phyloP scores from a whole-genome alignment of 2,329 filamentous ascomycete species.

The Ophiocordyceps camponoti-leonardi region DNA sequence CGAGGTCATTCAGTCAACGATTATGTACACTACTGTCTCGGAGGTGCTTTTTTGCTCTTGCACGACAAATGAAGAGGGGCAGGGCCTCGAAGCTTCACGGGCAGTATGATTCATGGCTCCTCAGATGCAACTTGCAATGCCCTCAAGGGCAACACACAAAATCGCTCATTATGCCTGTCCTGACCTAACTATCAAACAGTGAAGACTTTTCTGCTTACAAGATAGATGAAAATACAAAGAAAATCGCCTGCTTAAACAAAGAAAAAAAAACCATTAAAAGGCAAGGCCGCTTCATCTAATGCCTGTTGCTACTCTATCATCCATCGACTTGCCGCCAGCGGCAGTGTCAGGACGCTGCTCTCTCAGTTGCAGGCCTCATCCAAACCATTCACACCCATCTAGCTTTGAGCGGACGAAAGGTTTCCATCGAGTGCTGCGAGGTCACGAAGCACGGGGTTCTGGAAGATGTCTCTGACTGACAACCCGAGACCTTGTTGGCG shows the following conservation, averaged over 20 bases:
- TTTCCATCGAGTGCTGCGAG: neutral
- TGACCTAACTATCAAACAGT: neutral
- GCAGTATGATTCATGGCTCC: neutral
- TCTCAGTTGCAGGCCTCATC: too few relatives aligned
- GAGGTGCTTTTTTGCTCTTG: too few relatives aligned
- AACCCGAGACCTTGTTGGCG: slow-evolving; percentile 9
- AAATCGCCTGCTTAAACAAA: neutral
- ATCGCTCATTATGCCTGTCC: neutral
- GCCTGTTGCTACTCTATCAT: too few relatives aligned
- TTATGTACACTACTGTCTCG: too few relatives aligned
- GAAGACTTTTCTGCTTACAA: neutral
- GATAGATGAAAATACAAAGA: neutral
- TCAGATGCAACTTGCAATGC: neutral
- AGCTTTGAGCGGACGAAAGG: neutral
- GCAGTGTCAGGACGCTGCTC: neutral
- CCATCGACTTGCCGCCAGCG: too few relatives aligned
- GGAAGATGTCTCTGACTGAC: slow-evolving; percentile 11
- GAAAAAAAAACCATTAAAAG: neutral
- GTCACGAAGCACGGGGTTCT: slow-evolving; percentile 4
- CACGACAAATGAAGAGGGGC: too few relatives aligned
- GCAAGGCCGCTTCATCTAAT: neutral
- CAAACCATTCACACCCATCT: neutral
- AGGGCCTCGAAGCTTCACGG: neutral
- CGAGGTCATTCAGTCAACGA: too few relatives aligned
- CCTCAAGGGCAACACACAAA: too few relatives aligned